Conservation (phyloP, 2,329 filamentous ascomycete species). For the Fusarium setosum region DNA sequence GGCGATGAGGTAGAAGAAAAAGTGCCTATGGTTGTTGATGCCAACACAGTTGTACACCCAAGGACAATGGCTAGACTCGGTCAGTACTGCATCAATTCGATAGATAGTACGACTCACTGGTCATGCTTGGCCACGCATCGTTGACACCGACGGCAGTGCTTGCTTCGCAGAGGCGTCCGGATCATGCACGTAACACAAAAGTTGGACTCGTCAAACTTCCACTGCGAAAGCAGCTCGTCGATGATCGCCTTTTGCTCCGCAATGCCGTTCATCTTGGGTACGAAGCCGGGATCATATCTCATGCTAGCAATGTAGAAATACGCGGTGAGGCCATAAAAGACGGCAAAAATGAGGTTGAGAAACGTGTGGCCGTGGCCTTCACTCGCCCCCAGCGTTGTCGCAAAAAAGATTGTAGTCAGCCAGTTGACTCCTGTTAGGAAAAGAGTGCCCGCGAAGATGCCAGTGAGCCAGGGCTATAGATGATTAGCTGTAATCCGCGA, state of each 20-base stretch:
- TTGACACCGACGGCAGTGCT: slow-evolving; percentile 92
- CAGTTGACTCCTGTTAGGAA: slow-evolving; percentile 85
- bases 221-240: slow-evolving; percentile 83
- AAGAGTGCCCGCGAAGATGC: slow-evolving; percentile 89
- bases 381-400: slow-evolving; percentile 31
- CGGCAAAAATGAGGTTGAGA: slow-evolving; percentile 80
- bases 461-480: slow-evolving; percentile 84
- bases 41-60: slow-evolving; percentile 98
- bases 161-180: slow-evolving; percentile 89
- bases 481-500: slow-evolving; percentile 13
- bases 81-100: slow-evolving; percentile 23
- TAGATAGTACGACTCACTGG: slow-evolving; percentile 71
- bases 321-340: slow-evolving; percentile 72
- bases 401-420: slow-evolving; percentile 69
- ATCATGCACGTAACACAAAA: slow-evolving; percentile 98
- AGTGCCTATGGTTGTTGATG: slow-evolving; percentile 95
- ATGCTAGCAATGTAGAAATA: slow-evolving; percentile 93
- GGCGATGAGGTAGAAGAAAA: slow-evolving; percentile 87
- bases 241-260: slow-evolving; percentile 91
- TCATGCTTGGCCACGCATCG: slow-evolving; percentile 97
- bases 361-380: slow-evolving; percentile 66
- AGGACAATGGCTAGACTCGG: slow-evolving; percentile 80
- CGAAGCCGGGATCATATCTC: slow-evolving; percentile 89
- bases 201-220: slow-evolving; percentile 93
- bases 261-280: slow-evolving; percentile 90